Percentiles rank a stretch among this genome's conserved stretches.
Conservation (phyloP, 345 rosid genomes). For the Lepidium africanum region DNA sequence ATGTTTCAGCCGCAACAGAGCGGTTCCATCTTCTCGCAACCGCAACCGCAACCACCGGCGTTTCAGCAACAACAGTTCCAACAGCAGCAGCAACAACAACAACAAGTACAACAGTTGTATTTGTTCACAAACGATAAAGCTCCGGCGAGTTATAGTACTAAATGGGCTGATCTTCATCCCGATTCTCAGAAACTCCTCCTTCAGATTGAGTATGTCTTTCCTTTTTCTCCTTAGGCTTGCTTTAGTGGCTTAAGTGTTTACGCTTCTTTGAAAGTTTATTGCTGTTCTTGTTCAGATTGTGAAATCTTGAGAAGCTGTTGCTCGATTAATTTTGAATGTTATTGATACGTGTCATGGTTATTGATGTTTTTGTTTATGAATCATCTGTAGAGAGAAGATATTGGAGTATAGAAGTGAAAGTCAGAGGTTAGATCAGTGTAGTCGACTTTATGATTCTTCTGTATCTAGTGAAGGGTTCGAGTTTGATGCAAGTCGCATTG, state of each 20-base stretch:
- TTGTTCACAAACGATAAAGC: slow-evolving; percentile 75
- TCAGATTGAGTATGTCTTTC: slow-evolving; percentile 60
- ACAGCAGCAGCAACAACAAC: slow-evolving; percentile 34
- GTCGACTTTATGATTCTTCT: slow-evolving; percentile 92
- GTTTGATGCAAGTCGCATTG: slow-evolving; percentile 77
- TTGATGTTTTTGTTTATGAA: not conserved
- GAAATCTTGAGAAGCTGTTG: not conserved
- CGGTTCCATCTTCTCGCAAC: slow-evolving; percentile 38
- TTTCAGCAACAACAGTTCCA: slow-evolving; percentile 35
- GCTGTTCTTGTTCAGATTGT: not conserved
- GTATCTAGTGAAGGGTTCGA: slow-evolving; percentile 82
- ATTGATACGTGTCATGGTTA: not conserved
- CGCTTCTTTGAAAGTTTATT: not conserved
- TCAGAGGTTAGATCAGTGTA: slow-evolving; percentile 85
- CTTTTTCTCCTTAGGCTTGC: slow-evolving; percentile 1
- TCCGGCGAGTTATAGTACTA: slow-evolving; percentile 87
- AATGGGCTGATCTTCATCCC: slow-evolving; percentile 94
- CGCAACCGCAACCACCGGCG: slow-evolving; percentile 26
- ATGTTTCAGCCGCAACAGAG: slow-evolving; percentile 39
- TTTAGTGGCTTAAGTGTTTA: not conserved
- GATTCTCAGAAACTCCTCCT: slow-evolving; percentile 84
- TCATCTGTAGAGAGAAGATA: slow-evolving; percentile 54
- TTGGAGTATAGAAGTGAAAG: slow-evolving; percentile 84
- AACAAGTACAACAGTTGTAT: slow-evolving; percentile 54
- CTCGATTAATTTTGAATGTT: not conserved